Conservation (phyloP, 805 yeast genomes). For the Pichia manshurica region DNA sequence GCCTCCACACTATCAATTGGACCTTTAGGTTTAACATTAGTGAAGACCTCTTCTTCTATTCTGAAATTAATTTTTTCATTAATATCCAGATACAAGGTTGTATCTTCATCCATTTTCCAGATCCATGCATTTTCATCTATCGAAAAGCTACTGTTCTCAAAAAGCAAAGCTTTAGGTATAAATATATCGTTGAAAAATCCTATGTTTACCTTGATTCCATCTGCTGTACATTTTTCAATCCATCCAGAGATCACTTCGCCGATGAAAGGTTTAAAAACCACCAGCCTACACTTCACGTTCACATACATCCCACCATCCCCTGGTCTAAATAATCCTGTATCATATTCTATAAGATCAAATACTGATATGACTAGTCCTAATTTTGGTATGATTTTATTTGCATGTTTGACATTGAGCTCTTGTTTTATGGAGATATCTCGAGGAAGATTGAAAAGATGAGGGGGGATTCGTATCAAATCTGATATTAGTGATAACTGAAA, state of each 20-base stretch:
- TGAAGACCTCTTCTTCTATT: constrained; percentile 82
- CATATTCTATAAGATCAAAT: constrained; percentile 76
- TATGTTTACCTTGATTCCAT: constrained; percentile 79
- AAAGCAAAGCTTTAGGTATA: constrained; percentile 76
- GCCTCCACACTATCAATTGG: constrained; percentile 36
- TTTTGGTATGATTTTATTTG: constrained; percentile 79
- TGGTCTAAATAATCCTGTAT: constrained; percentile 85
- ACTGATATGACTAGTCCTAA: constrained; percentile 80
- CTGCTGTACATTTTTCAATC: constrained; percentile 81
- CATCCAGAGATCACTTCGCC: constrained; percentile 93
- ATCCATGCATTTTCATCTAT: constrained; percentile 90
- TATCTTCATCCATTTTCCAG: constrained; percentile 72
- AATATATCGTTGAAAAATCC: constrained; percentile 90
- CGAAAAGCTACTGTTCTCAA: constrained; percentile 45
- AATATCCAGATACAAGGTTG: constrained; percentile 75
- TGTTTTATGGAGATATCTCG: constrained; percentile 67
- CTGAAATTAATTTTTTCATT: constrained; percentile 90
- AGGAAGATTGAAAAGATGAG: constrained; percentile 71
- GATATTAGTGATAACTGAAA: constrained; percentile 75
- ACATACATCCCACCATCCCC: constrained; percentile 91
- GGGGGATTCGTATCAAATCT: constrained; percentile 85
- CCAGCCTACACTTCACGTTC: constrained; percentile 64
- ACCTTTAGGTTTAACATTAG: constrained; percentile 73
- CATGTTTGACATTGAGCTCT: constrained; percentile 77
- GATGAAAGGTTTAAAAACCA: constrained; percentile 88